Evolutionary conservation across 2,329 filamentous ascomycete genomes (phyloP).

Genomic region (Colletotrichum sidae): DNA sequence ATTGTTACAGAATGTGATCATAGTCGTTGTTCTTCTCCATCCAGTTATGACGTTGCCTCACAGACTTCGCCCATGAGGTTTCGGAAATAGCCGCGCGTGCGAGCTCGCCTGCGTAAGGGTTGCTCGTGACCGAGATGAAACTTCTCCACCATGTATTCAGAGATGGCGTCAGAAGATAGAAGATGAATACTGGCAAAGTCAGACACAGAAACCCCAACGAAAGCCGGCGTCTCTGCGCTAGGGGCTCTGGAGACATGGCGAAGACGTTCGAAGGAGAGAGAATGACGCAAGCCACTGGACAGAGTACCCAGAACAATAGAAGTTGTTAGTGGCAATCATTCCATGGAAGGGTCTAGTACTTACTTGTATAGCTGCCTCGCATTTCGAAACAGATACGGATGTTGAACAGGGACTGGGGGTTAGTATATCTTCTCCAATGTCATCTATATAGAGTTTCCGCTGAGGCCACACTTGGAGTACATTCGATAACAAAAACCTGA

Average conservation of each 20-base stretch:
- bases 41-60: constrained; percentile 4
- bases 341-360: too few species aligned
- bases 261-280: neutral
- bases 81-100: constrained; percentile 12
- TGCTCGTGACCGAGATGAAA: fast-evolving
- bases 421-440: too few species aligned
- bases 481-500: too few species aligned
- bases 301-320: too few species aligned
- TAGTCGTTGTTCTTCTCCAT: constrained; percentile 16
- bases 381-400: too few species aligned
- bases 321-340: too few species aligned
- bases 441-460: too few species aligned
- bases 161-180: neutral
- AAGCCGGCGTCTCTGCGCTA: neutral
- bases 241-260: constrained; percentile 3
- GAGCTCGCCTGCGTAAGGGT: neutral
- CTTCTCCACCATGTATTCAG: neutral
- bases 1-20: constrained; percentile 3
- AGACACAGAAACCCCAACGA: neutral
- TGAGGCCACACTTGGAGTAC: too few species aligned
- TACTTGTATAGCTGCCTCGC: too few species aligned
- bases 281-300: too few species aligned
- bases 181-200: neutral
- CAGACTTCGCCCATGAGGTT: constrained; percentile 17
- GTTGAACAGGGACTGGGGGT: too few species aligned